phyloP scores from a whole-genome alignment of 2,329 filamentous ascomycete genomes.

The Karstenula rhodostoma region DNA sequence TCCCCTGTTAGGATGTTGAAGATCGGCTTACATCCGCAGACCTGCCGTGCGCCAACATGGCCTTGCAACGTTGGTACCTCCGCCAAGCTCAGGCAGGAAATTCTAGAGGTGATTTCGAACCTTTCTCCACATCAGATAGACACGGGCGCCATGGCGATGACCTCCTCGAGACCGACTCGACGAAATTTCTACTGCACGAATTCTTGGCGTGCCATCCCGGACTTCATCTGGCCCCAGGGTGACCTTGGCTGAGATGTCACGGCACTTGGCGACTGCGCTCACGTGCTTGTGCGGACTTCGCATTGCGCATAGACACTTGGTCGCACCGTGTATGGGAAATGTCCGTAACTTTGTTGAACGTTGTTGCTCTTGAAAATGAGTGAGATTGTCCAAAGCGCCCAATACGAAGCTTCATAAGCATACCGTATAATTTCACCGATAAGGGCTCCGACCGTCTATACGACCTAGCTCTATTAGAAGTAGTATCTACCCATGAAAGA shows the following conservation, averaged over 20 bases:
- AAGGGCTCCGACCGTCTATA: no score
- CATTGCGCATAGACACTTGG: neutral
- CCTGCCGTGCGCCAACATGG: neutral
- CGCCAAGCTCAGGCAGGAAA: conserved; percentile 1
- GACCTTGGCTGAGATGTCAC: conserved; percentile 3
- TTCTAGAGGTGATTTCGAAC: neutral
- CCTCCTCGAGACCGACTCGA: neutral
- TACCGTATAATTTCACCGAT: no score
- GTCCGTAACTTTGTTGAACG: neutral
- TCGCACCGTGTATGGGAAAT: neutral
- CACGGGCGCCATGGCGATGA: no score
- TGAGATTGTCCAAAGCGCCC: no score
- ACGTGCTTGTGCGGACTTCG: conserved; percentile 9
- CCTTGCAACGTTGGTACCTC: neutral
- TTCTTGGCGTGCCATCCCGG: neutral
- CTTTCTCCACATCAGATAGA: neutral
- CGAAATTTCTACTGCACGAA: neutral
- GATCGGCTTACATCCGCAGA: neutral
- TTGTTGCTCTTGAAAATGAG: neutral
- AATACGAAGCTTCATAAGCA: no score
- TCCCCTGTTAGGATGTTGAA: neutral
- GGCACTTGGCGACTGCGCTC: conserved; percentile 1
- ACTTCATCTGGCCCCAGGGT: neutral
- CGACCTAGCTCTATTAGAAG: no score
- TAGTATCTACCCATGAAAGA: no score